Percentiles rank a stretch among this genome's conserved stretches.
Conservation (phyloP, 2,329 filamentous ascomycete genomes). For the Aspergillus chevalieri region DNA sequence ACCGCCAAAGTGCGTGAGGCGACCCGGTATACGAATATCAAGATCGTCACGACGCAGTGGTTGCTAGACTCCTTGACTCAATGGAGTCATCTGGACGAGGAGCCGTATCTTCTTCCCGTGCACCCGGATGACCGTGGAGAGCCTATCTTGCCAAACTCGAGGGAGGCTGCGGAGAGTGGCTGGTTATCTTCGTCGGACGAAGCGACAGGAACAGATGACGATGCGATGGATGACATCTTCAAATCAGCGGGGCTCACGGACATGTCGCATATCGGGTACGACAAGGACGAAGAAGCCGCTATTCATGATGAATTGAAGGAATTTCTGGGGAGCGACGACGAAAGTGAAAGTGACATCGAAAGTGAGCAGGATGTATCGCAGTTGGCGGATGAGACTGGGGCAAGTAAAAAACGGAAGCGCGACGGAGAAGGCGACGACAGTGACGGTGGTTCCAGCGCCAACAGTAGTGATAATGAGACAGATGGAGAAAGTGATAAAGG, state of each 20-base stretch:
- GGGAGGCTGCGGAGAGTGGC: conserved; percentile 43
- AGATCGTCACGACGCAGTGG: conserved; percentile 90
- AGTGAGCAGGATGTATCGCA: conserved; percentile 43
- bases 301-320: conserved; percentile 69
- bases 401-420: conserved; percentile 35
- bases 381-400: conserved; percentile 13
- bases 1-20: conserved; percentile 91
- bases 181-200: conserved; percentile 43
- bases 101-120: conserved; percentile 69
- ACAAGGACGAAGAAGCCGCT: conserved; percentile 57
- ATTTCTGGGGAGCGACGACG: conserved; percentile 54
- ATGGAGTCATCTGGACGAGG: conserved; percentile 76
- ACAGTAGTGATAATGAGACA: conserved; percentile 28
- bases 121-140: conserved; percentile 60
- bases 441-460: conserved; percentile 17
- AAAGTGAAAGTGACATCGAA: conserved; percentile 48
- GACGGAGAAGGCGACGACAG: conserved; percentile 14
- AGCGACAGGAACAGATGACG: conserved; percentile 44
- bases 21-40: conserved; percentile 69
- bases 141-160: conserved; percentile 33
- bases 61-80: conserved; percentile 75
- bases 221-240: conserved; percentile 43
- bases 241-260: conserved; percentile 47
- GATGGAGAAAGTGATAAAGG: conserved; percentile 32
- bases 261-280: conserved; percentile 49